These are phyloP conservation scores for Hermanozyma aechmeae DNA, from an alignment of 805 yeast genomes.

Conservation along the genomic window DNA sequence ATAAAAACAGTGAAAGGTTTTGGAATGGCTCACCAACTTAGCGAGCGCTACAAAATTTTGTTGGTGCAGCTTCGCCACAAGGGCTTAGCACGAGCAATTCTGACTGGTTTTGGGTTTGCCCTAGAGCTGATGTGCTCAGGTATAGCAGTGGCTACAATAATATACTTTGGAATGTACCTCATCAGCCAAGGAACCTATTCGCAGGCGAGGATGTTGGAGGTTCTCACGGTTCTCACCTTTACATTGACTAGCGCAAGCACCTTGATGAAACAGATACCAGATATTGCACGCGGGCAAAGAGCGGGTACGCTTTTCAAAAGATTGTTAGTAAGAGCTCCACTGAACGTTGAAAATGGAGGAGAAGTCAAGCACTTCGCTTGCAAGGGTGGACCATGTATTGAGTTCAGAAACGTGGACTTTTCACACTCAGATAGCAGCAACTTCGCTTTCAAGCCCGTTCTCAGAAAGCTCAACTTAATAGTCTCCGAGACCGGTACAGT, in stretches of 20 bases:
- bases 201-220: constrained; percentile 51
- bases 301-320: constrained; percentile 47
- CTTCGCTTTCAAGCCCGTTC: constrained; percentile 15
- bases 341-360: constrained; percentile 31
- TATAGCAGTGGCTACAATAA: constrained; percentile 59
- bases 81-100: constrained; percentile 46
- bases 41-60: constrained; percentile 19
- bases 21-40: constrained; percentile 43
- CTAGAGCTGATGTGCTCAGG: constrained; percentile 43
- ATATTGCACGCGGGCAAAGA: constrained; percentile 68
- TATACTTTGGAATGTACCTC: constrained; percentile 73
- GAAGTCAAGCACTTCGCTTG: constrained; percentile 13
- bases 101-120: constrained; percentile 63
- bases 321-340: constrained; percentile 25
- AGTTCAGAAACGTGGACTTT: constrained; percentile 40
- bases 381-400: constrained; percentile 14
- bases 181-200: constrained; percentile 51
- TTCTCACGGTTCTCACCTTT: constrained; percentile 64
- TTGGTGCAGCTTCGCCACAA: constrained; percentile 20
- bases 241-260: constrained; percentile 57
- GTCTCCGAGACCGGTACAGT: constrained; percentile 41
- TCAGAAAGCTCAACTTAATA: constrained; percentile 33
- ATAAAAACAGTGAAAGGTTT: constrained; percentile 57
- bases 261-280: constrained; percentile 62
- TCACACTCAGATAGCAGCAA: constrained; percentile 28